Conservation (phyloP, 495 filamentous ascomycete genomes). For the Choiromyces venosus region DNA sequence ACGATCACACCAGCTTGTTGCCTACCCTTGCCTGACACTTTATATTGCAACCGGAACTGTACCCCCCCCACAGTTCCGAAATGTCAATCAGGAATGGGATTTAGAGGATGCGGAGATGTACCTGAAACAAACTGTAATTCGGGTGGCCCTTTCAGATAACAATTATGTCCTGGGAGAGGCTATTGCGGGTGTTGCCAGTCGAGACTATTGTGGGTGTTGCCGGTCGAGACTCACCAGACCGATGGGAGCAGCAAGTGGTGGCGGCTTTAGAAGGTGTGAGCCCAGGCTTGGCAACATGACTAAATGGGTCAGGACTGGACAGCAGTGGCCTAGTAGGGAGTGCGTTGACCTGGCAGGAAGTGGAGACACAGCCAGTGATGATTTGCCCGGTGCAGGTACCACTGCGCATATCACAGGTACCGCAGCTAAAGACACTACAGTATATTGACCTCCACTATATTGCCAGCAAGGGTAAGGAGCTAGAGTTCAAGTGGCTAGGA, state of each 20-base stretch:
- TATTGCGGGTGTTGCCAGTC: neutral
- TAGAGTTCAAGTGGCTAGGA: neutral
- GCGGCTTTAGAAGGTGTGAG: neutral
- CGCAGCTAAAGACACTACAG: neutral
- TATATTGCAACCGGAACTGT: neutral
- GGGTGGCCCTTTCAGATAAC: neutral
- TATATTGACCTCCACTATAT: neutral
- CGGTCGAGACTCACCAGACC: neutral
- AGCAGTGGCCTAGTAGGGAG: too few relatives aligned
- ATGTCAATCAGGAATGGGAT: neutral
- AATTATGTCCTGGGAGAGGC: neutral
- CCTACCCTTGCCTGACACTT: neutral
- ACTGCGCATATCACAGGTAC: neutral
- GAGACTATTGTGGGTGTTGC: too few relatives aligned
- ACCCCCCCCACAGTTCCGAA: neutral
- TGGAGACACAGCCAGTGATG: neutral
- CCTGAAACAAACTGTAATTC: neutral
- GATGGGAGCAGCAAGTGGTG: neutral
- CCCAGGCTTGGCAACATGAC: neutral
- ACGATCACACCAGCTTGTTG: neutral
- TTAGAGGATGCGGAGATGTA: neutral
- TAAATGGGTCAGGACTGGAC: too few relatives aligned
- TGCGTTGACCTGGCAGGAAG: neutral
- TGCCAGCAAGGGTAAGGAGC: neutral
- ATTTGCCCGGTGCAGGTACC: neutral